Evolutionary conservation across 2,329 filamentous ascomycete genomes (phyloP).

Genomic region (Parasarocladium wereldwijsianum): DNA sequence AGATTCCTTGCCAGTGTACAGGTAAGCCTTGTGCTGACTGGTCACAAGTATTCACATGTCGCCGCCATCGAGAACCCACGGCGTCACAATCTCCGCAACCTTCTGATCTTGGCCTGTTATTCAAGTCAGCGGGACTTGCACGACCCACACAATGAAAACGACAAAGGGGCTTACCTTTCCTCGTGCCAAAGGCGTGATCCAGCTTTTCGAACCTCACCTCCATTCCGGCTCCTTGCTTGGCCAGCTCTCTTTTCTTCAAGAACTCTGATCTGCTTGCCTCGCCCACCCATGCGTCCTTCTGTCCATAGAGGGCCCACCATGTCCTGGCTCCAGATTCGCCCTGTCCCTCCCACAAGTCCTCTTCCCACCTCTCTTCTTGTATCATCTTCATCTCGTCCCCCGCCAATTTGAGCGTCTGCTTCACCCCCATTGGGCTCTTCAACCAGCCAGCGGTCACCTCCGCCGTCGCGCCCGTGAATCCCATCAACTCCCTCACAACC

Average conservation of each 20-base stretch:
- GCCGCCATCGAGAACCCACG: too few species aligned
- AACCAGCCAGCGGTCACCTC: conserved; percentile 38
- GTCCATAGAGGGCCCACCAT: conserved; percentile 34
- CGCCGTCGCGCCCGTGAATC: conserved; percentile 33
- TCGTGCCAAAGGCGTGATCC: conserved; percentile 45
- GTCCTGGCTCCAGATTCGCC: conserved; percentile 4
- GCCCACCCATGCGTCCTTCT: conserved; percentile 48
- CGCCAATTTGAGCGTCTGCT: conserved; percentile 44
- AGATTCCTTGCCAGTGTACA: too few species aligned
- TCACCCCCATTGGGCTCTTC: conserved; percentile 39
- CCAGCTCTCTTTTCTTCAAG: conserved; percentile 25
- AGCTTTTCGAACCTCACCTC: conserved; percentile 25
- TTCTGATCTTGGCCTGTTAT: too few species aligned
- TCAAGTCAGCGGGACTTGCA: too few species aligned
- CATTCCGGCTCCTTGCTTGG: conserved; percentile 21
- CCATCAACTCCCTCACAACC: conserved; percentile 26
- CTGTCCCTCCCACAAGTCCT: conserved; percentile 39
- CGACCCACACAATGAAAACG: not conserved
- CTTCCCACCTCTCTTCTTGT: conserved; percentile 40
- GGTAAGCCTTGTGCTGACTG: too few species aligned
- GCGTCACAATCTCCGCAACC: too few species aligned
- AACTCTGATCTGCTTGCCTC: conserved; percentile 40
- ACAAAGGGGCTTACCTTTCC: conserved; percentile 16
- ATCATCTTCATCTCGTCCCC: conserved; percentile 46
- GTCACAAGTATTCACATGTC: too few species aligned